These are phyloP conservation scores for Pseudotsuga menziesii DNA, from an alignment of 75 land plant species.

Conservation along the genomic window DNA sequence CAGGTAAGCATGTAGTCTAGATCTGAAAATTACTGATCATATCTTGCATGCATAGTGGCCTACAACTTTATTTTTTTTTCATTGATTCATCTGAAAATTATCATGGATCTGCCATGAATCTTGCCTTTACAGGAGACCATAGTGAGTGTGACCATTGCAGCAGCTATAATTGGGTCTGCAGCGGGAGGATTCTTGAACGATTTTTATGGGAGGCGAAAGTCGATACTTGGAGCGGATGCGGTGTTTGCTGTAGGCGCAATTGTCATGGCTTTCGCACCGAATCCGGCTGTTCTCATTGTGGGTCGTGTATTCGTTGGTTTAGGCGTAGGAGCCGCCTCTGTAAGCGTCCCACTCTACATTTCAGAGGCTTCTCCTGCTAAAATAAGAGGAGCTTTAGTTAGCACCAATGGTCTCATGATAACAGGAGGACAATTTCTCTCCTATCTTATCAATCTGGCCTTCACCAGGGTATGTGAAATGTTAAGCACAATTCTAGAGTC, in stretches of 20 bases:
- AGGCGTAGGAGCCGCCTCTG: conserved; percentile 84
- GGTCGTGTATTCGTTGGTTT: conserved; percentile 75
- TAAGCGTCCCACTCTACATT: conserved; percentile 80
- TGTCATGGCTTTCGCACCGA: conserved; percentile 64
- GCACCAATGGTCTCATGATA: conserved; percentile 69
- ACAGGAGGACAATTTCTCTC: conserved; percentile 85
- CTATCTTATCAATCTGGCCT: conserved; percentile 72
- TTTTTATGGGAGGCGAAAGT: conserved; percentile 45
- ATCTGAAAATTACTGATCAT: too few relatives aligned
- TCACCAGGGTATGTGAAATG: conserved; percentile 46
- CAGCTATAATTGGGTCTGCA: conserved; percentile 80
- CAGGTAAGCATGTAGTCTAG: conserved; percentile 42
- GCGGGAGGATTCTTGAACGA: conserved; percentile 70
- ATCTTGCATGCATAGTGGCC: not conserved
- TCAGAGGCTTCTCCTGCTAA: conserved; percentile 85
- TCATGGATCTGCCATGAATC: not conserved
- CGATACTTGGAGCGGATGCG: conserved; percentile 57
- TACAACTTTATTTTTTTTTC: too few relatives aligned
- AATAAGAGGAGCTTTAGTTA: conserved; percentile 79
- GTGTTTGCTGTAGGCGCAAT: conserved; percentile 70
- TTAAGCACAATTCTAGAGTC: too few relatives aligned
- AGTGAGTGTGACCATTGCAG: conserved; percentile 87
- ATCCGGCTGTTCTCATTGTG: conserved; percentile 51
- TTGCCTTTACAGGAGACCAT: conserved; percentile 57
- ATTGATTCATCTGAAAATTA: too few relatives aligned